Conservation (phyloP, 805 yeast genomes). For the Sugiyamaella qingdaonensis region DNA sequence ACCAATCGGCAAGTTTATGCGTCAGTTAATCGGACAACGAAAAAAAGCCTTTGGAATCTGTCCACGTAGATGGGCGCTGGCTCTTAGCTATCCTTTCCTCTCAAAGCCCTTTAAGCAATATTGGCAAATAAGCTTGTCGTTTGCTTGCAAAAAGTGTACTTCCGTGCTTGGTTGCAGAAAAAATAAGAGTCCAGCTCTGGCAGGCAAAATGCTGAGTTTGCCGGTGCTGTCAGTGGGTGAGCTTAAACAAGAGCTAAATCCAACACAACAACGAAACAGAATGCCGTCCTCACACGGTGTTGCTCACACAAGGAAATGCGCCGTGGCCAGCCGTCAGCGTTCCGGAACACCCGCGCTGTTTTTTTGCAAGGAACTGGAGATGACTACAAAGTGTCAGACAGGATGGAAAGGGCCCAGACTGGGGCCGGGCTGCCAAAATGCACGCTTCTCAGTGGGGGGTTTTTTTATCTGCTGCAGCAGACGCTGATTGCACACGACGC, state of each 20-base stretch:
- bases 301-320: background rate
- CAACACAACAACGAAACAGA: background rate
- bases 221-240: background rate
- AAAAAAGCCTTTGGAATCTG: too few relatives aligned
- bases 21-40: too few relatives aligned
- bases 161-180: too few relatives aligned
- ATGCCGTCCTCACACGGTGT: background rate
- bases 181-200: background rate
- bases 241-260: background rate
- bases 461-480: background rate
- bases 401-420: background rate
- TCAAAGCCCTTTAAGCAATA: too few relatives aligned
- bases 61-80: too few relatives aligned
- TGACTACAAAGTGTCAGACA: background rate
- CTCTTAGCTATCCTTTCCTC: too few relatives aligned
- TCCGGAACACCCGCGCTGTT: background rate
- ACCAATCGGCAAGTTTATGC: too few relatives aligned
- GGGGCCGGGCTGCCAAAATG: background rate
- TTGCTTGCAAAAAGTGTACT: too few relatives aligned
- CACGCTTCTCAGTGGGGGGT: background rate
- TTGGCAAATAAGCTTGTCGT: too few relatives aligned
- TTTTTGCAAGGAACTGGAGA: background rate
- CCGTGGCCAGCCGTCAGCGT: conserved; percentile 1
- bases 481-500: background rate
- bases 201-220: background rate